phyloP scores from a whole-genome alignment of 1,139 yeast species.

The Debaryomyces udenii region DNA sequence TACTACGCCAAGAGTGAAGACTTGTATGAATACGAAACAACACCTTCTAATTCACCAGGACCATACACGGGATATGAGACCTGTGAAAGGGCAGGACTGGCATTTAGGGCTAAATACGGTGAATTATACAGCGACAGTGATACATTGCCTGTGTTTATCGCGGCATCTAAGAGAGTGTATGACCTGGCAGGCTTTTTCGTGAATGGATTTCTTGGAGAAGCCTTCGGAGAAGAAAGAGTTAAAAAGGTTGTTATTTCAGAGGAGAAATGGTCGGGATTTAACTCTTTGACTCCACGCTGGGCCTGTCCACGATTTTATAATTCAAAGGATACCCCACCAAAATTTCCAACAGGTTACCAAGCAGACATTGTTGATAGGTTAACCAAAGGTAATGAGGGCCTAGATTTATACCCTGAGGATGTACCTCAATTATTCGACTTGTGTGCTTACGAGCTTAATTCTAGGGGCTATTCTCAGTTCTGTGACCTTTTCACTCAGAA shows the following conservation, averaged over 20 bases:
- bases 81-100: conserved; percentile 30
- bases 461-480: conserved; percentile 49
- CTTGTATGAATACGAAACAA: conserved; percentile 33
- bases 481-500: conserved; percentile 56
- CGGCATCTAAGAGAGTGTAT: conserved; percentile 35
- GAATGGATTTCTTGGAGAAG: conserved; percentile 31
- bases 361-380: conserved; percentile 44
- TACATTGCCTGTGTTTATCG: conserved; percentile 33
- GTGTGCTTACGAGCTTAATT: conserved; percentile 60
- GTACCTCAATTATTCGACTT: conserved; percentile 41
- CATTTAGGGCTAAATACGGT: conserved; percentile 33
- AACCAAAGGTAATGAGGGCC: conserved; percentile 43
- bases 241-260: conserved; percentile 29
- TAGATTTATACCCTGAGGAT: conserved; percentile 40
- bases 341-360: conserved; percentile 32
- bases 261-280: conserved; percentile 27
- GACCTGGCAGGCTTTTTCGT: conserved; percentile 34
- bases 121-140: conserved; percentile 24
- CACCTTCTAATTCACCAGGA: conserved; percentile 26
- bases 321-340: conserved; percentile 16
- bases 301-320: conserved; percentile 25
- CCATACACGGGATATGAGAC: conserved; percentile 28
- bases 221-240: conserved; percentile 20
- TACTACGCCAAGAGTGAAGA: conserved; percentile 28
- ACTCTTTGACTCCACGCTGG: conserved; percentile 33